Evolutionary conservation across 1,284 basidiomycete genomes (phyloP).

Genomic region (Marasmius tenuissimus): DNA sequence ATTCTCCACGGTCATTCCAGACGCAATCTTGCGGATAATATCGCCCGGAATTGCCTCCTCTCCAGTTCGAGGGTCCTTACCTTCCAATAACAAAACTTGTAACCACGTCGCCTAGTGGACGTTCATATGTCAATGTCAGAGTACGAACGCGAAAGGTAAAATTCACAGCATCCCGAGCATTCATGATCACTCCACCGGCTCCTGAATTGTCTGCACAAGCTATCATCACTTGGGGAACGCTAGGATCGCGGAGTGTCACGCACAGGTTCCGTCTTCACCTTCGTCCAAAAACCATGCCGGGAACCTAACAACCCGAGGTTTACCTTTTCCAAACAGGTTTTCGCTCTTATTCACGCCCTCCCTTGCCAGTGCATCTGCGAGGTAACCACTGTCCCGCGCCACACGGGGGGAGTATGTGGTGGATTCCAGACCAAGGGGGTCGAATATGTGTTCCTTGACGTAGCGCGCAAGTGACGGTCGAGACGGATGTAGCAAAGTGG

Average conservation of each 20-base stretch:
- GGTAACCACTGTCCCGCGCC: conserved; percentile 19
- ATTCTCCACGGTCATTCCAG: conserved; percentile 14
- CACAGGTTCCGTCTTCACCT: conserved; percentile 16
- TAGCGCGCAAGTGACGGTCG: conserved; percentile 13
- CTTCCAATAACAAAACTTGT: conserved; percentile 17
- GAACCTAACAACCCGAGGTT: neutral
- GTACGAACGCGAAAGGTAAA: neutral
- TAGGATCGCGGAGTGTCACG: neutral
- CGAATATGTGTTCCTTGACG: conserved; percentile 19
- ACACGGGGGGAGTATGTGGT: conserved; percentile 26
- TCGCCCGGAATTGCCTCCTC: conserved; percentile 17
- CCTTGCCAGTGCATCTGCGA: conserved; percentile 22
- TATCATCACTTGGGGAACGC: neutral
- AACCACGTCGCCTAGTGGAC: conserved; percentile 18
- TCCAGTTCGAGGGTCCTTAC: conserved; percentile 15
- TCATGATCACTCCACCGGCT: conserved; percentile 18
- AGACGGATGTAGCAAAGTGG: conserved; percentile 8
- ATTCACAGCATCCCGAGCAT: conserved; percentile 13
- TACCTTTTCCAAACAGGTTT: conserved; percentile 12
- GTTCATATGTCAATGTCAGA: neutral
- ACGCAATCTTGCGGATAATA: conserved; percentile 12
- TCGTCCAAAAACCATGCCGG: conserved; percentile 4
- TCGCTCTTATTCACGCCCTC: conserved; percentile 11
- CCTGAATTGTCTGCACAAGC: conserved; percentile 9
- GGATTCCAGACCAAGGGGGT: conserved; percentile 19